Conservation (phyloP, 2,329 filamentous ascomycete species). For the Cryphonectria radicalis region DNA sequence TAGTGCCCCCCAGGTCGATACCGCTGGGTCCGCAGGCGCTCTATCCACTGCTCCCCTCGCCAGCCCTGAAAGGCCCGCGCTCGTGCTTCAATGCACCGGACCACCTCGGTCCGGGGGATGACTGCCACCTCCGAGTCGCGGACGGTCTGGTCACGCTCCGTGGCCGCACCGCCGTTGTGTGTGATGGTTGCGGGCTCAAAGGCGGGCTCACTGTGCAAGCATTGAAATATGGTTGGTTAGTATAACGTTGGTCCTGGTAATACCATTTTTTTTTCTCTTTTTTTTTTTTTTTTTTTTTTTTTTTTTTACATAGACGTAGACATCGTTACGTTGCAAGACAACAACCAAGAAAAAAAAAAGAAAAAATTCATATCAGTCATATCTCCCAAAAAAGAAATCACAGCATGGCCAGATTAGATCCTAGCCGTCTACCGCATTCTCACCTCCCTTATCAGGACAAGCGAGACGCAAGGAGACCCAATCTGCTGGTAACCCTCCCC, state of each 20-base stretch:
- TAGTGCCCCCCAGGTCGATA: constrained; percentile 55
- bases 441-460: constrained; percentile 11
- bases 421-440: background rate
- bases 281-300: too few species aligned
- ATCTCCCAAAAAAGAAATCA: background rate
- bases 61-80: constrained; percentile 55
- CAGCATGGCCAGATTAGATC: background rate
- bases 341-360: background rate
- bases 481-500: background rate
- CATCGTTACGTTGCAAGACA: too few species aligned
- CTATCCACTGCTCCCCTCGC: constrained; percentile 57
- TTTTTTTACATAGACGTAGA: background rate
- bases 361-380: background rate
- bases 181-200: constrained; percentile 57
- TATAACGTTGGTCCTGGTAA: background rate
- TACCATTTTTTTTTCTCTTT: background rate
- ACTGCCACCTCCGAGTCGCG: constrained; percentile 59
- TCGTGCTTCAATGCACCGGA: constrained; percentile 54
- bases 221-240: background rate
- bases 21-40: constrained; percentile 56
- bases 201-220: constrained; percentile 45
- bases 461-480: constrained; percentile 7
- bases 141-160: constrained; percentile 47
- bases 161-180: constrained; percentile 47
- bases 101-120: constrained; percentile 48